Evolutionary conservation across 805 yeast genomes (phyloP), one percentile per base, ranked within the genome.

Genomic region (Candida nemodendra): DNA sequence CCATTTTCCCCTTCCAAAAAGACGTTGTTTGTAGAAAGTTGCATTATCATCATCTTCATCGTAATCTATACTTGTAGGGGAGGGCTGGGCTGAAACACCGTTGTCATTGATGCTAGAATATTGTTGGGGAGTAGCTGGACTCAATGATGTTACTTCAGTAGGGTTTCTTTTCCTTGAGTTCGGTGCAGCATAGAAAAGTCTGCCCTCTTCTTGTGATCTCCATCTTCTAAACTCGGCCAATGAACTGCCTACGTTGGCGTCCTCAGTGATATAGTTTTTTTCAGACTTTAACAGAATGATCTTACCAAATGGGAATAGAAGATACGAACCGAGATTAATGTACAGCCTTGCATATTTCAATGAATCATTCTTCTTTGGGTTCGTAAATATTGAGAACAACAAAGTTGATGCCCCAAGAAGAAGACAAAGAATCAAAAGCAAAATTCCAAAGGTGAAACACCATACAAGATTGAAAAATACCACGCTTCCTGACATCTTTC

Each of bases 1-100:
- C 98, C 98, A 93, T 48, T 79, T 67, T 25, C 98, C 98, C 59
- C 98, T 73, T 24, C 98, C 98, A 59, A 93, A 91, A 34, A 78
- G 68, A 42, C 98, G 49, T 27, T 51, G 53, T 39, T 64, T 64
- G 43, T 53, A 53, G 32, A 53, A 51, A 4, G 52, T 54, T 5
- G 31, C 38, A 23, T 52, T 44, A 8, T 54, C 62, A 19, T 56
- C 63, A 31, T 59, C 63, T 19, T 57, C 59, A 14, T 52, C 51
- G 8, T 38, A 46, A 11, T 38, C 42, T 7, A 27, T 24, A 9
- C 30, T 19, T 18, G 26, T 14, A 16, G 18, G 21, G 25, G 6
- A 22, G 23, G 21, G 33, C 21, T 26, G 29, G 18, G 32, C 27
- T 13, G 21, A 25, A n/a, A 27, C 33, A n/a, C 30, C 23, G n/a